These are phyloP conservation scores for Arachis stenosperma DNA, from an alignment of 306 rosid genomes.

Conservation along the genomic window DNA sequence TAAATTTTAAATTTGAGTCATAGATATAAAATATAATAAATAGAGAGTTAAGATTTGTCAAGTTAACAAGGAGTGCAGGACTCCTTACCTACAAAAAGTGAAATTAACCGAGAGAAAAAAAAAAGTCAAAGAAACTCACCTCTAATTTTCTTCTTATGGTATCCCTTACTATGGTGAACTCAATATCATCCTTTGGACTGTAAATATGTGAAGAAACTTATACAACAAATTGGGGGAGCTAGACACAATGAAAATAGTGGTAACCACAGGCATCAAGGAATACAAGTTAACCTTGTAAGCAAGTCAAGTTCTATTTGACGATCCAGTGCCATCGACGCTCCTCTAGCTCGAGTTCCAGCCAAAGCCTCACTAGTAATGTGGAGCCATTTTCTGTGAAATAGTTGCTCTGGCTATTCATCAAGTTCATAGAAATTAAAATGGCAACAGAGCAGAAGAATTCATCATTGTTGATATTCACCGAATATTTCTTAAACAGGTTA, in stretches of 20 bases:
- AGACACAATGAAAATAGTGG: constrained; percentile 1
- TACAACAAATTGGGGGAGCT: constrained; percentile 21
- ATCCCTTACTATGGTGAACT: constrained; percentile 91
- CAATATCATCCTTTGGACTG: constrained; percentile 90
- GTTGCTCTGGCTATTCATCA: constrained; percentile 95
- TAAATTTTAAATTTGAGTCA: too few species aligned
- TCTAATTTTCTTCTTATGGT: constrained; percentile 77
- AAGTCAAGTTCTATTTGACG: constrained; percentile 82
- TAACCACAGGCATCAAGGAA: constrained; percentile 24
- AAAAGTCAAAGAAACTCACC: constrained; percentile 46
- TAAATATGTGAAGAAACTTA: constrained; percentile 24
- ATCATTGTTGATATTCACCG: constrained; percentile 38
- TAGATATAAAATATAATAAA: too few species aligned
- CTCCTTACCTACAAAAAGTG: too few species aligned
- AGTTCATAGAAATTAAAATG: constrained; percentile 56
- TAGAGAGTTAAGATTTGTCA: too few species aligned
- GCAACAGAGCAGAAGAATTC: constrained; percentile 30
- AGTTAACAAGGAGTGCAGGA: too few species aligned
- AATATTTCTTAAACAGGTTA: constrained; percentile 17
- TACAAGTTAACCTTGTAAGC: constrained; percentile 71
- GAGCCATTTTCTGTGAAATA: constrained; percentile 91
- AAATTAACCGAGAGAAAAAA: too few species aligned
- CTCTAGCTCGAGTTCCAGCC: constrained; percentile 98
- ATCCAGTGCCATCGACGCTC: constrained; percentile 64
- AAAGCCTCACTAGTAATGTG: constrained; percentile 82